Conservation (phyloP, 2,329 filamentous ascomycete species). For the Trichoderma asperellum region DNA sequence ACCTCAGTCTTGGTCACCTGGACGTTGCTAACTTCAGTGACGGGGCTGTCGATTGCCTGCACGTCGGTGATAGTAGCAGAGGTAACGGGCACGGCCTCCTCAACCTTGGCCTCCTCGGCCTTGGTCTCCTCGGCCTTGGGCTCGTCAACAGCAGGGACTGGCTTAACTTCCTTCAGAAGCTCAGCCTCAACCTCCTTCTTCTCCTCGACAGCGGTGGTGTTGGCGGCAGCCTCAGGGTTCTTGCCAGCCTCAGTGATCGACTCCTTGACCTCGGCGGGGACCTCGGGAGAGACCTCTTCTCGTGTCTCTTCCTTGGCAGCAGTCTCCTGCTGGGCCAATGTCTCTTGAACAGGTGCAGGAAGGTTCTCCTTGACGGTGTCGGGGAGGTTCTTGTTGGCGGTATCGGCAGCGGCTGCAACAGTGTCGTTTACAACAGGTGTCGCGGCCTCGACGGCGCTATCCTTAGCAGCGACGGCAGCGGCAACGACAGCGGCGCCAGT, state of each 20-base stretch:
- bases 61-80: conserved; percentile 33
- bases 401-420: conserved; percentile 44
- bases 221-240: conserved; percentile 72
- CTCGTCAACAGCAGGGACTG: conserved; percentile 42
- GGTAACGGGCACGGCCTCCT: conserved; percentile 23
- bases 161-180: conserved; percentile 66
- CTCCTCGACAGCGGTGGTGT: conserved; percentile 69
- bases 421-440: conserved; percentile 45
- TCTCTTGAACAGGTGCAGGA: conserved; percentile 54
- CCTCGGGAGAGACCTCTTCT: conserved; percentile 53
- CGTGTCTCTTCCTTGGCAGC: conserved; percentile 47
- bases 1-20: conserved; percentile 33
- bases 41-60: conserved; percentile 28
- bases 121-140: conserved; percentile 32
- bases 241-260: conserved; percentile 61
- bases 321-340: conserved; percentile 46
- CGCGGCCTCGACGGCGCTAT: conserved; percentile 44
- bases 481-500: conserved; percentile 38
- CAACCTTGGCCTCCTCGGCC: conserved; percentile 18
- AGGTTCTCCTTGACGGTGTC: conserved; percentile 57
- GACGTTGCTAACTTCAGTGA: conserved; percentile 33
- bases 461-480: conserved; percentile 41
- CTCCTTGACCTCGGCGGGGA: conserved; percentile 61
- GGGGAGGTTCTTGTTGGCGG: conserved; percentile 54
- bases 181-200: conserved; percentile 77